Base-by-base conservation (phyloP, 2,329 filamentous ascomycete species). In the Neospermospora avenae region DNA sequence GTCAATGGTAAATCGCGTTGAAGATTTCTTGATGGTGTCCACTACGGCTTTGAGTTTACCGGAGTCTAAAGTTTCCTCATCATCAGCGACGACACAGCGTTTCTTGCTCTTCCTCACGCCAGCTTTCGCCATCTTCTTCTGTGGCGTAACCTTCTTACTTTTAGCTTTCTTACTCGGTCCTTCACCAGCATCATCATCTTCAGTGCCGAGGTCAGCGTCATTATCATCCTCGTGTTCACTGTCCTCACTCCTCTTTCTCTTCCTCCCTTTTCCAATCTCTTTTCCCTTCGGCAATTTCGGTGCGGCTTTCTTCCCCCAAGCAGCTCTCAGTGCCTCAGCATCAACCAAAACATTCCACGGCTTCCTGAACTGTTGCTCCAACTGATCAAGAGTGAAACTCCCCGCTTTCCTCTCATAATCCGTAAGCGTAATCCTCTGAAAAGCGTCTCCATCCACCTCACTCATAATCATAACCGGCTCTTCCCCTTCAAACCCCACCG, bases 61-160 rank as follows among this genome's bases (percentile, higher is more conserved):
- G n/a, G n/a, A n/a, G n/a, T n/a, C n/a, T n/a, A n/a, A n/a, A n/a
- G n/a, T n/a, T n/a, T n/a, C 2, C 39, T 42, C n/a, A n/a, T 42
- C 42, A 11, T 24, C 42, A 13, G 13, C 46, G 14, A 35, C 13
- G 28, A 20, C n/a, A 2, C 31, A 14, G 4, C 11, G 14, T 34
- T 49, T 49, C 46, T 35, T 42, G 11, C 80, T 80, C 75, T 91
- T 84, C 76, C 86, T 81, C 67, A 84, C 88, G 71, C 96, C 92
- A 24, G 91, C 88, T 61, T 97, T 84, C 16, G 91, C 91, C 64
- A 86, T 89, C 65, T 99, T 77, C 60, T 99, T 81, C 67, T n/a
- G n/a, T n/a, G 96, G 91, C 80, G 98, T 97, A 70, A 99, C 81
- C 79, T 98, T 93, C 53, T 88, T 86, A 77, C 98, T 95, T 1